Conservation (phyloP, 768 basidiomycete species). For the Crucibulum laeve region DNA sequence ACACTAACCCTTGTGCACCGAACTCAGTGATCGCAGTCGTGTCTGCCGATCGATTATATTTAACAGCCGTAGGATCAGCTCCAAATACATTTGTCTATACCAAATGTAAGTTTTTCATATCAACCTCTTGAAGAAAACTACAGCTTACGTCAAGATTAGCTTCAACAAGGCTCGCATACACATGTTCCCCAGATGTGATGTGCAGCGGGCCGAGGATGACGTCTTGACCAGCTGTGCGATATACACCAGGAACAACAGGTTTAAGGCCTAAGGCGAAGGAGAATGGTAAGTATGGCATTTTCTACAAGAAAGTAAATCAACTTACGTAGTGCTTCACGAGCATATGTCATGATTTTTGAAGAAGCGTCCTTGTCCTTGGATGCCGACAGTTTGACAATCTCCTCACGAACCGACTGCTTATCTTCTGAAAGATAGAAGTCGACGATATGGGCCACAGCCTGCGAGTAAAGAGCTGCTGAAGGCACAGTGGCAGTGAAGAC, state of each 20-base stretch:
- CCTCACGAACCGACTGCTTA: conserved; percentile 26
- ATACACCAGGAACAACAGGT: conserved; percentile 35
- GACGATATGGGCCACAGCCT: conserved; percentile 51
- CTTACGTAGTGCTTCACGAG: conserved; percentile 44
- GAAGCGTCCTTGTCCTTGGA: conserved; percentile 17
- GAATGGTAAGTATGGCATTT: not conserved
- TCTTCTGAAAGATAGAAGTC: conserved; percentile 52
- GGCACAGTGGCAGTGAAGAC: conserved; percentile 53
- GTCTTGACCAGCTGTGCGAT: conserved; percentile 28
- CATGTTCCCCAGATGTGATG: conserved; percentile 23
- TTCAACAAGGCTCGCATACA: conserved; percentile 30
- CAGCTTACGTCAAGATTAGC: conserved; percentile 36
- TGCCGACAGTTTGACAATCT: conserved; percentile 32
- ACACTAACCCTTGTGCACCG: conserved; percentile 22
- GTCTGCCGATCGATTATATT: conserved; percentile 16
- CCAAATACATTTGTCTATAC: conserved; percentile 19
- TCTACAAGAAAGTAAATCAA: conserved; percentile 4
- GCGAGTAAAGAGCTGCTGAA: conserved; percentile 51
- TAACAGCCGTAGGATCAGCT: conserved; percentile 12
- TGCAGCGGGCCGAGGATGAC: conserved; percentile 17
- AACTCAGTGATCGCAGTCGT: conserved; percentile 25
- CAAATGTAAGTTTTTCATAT: conserved; percentile 1
- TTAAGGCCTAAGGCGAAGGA: conserved; percentile 18
- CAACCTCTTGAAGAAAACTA: not conserved
- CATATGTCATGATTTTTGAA: conserved; percentile 33